Conservation (phyloP, 176 grass and related monocot genomes). For the sorghum (Sorghum bicolor) region DNA sequence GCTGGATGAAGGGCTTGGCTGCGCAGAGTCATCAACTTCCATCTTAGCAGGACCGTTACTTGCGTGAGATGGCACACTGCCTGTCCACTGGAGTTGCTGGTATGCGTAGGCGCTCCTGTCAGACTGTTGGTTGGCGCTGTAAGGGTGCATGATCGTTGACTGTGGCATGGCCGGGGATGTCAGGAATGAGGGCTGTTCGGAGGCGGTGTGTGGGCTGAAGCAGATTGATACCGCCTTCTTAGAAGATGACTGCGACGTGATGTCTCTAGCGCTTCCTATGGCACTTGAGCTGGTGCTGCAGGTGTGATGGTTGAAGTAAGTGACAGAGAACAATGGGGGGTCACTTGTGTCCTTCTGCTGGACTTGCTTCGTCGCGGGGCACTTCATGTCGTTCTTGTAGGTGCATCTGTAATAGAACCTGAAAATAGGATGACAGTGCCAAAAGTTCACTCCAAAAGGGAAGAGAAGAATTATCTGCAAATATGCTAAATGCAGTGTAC, state of each 20-base stretch:
- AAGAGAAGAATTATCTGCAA: neutral
- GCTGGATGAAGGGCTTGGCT: neutral
- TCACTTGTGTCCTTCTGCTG: slow-evolving; percentile 47
- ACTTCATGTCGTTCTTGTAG: slow-evolving; percentile 51
- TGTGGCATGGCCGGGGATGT: neutral
- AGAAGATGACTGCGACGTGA: neutral
- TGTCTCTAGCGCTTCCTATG: neutral
- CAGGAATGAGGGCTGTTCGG: slow-evolving; percentile 17
- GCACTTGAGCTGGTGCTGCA: slow-evolving; percentile 36
- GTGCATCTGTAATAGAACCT: slow-evolving; percentile 59
- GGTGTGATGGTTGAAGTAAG: slow-evolving; percentile 46
- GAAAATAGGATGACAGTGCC: neutral
- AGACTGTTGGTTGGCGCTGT: slow-evolving; percentile 11
- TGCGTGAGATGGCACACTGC: neutral
- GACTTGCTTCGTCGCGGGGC: slow-evolving; percentile 49
- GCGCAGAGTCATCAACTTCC: neutral
- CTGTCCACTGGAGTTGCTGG: slow-evolving; percentile 33
- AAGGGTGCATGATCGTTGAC: neutral
- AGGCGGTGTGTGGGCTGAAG: neutral
- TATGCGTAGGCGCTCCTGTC: neutral
- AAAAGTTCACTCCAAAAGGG: neutral
- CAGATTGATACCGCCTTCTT: slow-evolving; percentile 33
- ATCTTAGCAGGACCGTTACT: slow-evolving; percentile 3
- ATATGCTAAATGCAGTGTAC: neutral
- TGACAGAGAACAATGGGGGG: slow-evolving; percentile 37